Base-by-base conservation (phyloP, 345 rosid species). In the Psidium friedrichsthalianum region DNA sequence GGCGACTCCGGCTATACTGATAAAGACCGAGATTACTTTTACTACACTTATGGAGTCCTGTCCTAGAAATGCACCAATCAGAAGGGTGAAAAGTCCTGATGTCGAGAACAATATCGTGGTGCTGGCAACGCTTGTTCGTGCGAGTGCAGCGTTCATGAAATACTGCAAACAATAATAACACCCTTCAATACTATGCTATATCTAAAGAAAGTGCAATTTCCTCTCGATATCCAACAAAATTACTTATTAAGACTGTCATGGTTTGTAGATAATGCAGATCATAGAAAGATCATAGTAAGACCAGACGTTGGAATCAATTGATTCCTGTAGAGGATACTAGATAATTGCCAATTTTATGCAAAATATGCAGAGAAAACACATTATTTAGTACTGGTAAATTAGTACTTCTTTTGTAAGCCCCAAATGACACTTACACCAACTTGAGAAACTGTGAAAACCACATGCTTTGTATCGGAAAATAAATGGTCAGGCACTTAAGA, bases 1-100 rank as follows among this genome's bases (percentile, higher is more conserved):
- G 22, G 89, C 93, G 32, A 91, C 93, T 51, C 94, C 94, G 47
- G 86, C 87, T 88, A 92, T 86, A 89, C 93, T 91, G 27, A 91
- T 51, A 5, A 87, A 13, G 18, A 92, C 91, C 24, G 93, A 88
- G 24, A 92, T 51, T 56, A 88, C 90, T 88, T 92, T 90, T 21
- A 88, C 86, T 16, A 82, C 32, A 83, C 82, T 87, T 44, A 92
- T 74, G 9, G 89, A 64, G 42, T 90, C 94, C 86, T 91, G 90
- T n/a, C 93, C 92, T 14, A 91, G 74, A 55, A 88, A 24, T 47
- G 88, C 92, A 11, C 93, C 92, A 42, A 92, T 89, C 58, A 91
- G 81, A n/a, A 91, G 92, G 85, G 93, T 92, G 86, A 91, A 92
- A 47, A 90, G 90, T 61, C 91, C 90, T 24, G 94, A 90, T 56